Evolutionary conservation across 257 asterid genomes (phyloP).

Genomic region (Eucommia ulmoides): DNA sequence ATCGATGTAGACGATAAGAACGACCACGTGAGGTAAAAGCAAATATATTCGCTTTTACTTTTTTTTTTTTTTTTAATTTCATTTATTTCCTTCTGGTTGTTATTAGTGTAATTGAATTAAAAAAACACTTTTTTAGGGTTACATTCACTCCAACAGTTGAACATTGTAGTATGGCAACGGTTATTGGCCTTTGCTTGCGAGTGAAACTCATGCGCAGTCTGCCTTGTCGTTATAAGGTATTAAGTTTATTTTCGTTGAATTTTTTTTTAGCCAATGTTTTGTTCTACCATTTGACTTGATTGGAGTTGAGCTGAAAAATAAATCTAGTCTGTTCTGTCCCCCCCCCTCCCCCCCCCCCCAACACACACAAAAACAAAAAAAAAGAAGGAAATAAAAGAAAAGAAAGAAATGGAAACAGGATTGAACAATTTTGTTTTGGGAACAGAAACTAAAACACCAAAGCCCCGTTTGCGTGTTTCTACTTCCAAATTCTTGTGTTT

Average conservation of each 20-base stretch:
- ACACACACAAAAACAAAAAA: not conserved
- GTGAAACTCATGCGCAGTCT: conserved; percentile 89
- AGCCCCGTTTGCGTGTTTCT: too few species aligned
- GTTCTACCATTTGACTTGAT: too few species aligned
- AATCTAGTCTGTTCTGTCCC: too few species aligned
- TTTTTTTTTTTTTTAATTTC: conserved; percentile 3
- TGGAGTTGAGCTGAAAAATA: too few species aligned
- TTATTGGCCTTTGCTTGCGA: conserved; percentile 85
- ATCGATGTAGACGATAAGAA: too few species aligned
- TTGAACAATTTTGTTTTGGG: too few species aligned
- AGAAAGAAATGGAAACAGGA: not conserved
- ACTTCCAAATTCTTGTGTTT: too few species aligned
- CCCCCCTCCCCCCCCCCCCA: not conserved
- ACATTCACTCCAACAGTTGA: conserved; percentile 96
- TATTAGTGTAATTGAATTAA: conserved; percentile 6
- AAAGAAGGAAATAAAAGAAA: not conserved
- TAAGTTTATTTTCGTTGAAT: conserved; percentile 2
- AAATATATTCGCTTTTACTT: conserved; percentile 1
- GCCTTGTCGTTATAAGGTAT: conserved; percentile 77
- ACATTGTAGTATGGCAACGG: conserved; percentile 91
- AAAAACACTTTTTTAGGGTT: conserved; percentile 33
- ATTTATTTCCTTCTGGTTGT: conserved; percentile 6
- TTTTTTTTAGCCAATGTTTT: too few species aligned
- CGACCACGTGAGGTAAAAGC: conserved; percentile 58
- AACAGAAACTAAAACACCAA: too few species aligned